Evolutionary conservation across 495 filamentous ascomycete genomes (phyloP).

Genomic region (Lophium mytilinum): DNA sequence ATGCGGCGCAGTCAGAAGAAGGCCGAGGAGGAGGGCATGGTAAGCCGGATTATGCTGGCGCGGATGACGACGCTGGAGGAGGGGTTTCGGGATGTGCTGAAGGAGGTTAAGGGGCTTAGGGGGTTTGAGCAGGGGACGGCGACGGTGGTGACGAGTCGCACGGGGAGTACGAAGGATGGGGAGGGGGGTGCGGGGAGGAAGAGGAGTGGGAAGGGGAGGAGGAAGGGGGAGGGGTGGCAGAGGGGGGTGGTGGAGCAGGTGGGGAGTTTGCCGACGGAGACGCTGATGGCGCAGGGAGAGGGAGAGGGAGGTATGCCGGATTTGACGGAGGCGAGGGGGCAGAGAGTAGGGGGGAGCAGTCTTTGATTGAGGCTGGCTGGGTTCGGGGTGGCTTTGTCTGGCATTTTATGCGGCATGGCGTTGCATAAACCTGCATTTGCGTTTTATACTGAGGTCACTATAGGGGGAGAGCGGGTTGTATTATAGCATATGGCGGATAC

Average conservation of each 20-base stretch:
- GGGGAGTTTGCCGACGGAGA: neutral
- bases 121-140: slow-evolving; percentile 20
- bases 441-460: too few species aligned
- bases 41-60: slow-evolving; percentile 78
- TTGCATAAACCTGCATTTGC: too few species aligned
- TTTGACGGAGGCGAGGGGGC: too few species aligned
- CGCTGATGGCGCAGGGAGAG: neutral
- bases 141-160: slow-evolving; percentile 10
- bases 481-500: too few species aligned
- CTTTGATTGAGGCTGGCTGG: too few species aligned
- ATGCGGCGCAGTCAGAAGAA: slow-evolving; percentile 30
- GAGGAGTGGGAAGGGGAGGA: neutral
- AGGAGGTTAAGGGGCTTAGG: slow-evolving; percentile 66
- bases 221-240: neutral
- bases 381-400: too few species aligned
- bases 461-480: too few species aligned
- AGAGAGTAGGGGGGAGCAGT: too few species aligned
- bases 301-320: too few species aligned
- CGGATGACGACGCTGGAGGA: slow-evolving; percentile 88
- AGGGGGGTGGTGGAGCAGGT: neutral
- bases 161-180: neutral
- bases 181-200: neutral
- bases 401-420: too few species aligned
- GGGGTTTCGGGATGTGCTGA: slow-evolving; percentile 72
- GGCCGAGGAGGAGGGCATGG: slow-evolving; percentile 55